These are phyloP conservation scores for Cryptococcus deneoformans DNA, from an alignment of 1,284 basidiomycete species.

Conservation along the genomic window DNA sequence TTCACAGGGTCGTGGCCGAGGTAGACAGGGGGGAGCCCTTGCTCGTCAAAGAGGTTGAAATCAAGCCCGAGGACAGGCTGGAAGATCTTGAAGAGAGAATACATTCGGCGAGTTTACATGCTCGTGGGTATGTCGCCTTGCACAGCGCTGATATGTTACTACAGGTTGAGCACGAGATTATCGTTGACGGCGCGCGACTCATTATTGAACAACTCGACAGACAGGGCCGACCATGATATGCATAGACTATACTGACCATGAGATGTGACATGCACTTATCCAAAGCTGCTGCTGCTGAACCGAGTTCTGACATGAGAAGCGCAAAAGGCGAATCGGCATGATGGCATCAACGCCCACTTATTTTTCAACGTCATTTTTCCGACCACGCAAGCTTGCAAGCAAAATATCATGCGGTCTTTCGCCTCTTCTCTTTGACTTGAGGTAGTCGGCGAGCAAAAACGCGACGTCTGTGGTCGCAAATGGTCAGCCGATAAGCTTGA, in stretches of 20 bases:
- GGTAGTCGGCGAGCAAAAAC: slow-evolving; percentile 51
- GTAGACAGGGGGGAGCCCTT: slow-evolving; percentile 93
- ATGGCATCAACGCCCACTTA: no score
- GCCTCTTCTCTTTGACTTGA: slow-evolving; percentile 46
- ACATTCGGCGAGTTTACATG: slow-evolving; percentile 54
- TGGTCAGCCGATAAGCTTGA: not conserved
- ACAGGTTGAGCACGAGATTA: slow-evolving; percentile 79
- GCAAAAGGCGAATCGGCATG: no score
- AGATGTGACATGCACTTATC: not conserved
- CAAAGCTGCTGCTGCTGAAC: no score
- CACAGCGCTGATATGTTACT: not conserved
- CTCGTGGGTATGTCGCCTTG: not conserved
- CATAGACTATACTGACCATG: no score
- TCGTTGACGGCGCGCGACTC: slow-evolving; percentile 75
- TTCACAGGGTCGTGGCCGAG: slow-evolving; percentile 89
- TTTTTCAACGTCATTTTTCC: not conserved
- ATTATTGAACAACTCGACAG: slow-evolving; percentile 57
- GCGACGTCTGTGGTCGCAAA: slow-evolving; percentile 46
- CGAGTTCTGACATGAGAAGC: no score
- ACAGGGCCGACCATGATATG: slow-evolving; percentile 1
- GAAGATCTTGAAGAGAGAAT: slow-evolving; percentile 75
- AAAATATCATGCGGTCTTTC: slow-evolving; percentile 40
- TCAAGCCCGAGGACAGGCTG: slow-evolving; percentile 67
- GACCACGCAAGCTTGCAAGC: slow-evolving; percentile 27
- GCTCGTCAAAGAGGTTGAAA: slow-evolving; percentile 72